Conservation (phyloP, 2,329 filamentous ascomycete genomes). For the Aureobasidium melanogenum region DNA sequence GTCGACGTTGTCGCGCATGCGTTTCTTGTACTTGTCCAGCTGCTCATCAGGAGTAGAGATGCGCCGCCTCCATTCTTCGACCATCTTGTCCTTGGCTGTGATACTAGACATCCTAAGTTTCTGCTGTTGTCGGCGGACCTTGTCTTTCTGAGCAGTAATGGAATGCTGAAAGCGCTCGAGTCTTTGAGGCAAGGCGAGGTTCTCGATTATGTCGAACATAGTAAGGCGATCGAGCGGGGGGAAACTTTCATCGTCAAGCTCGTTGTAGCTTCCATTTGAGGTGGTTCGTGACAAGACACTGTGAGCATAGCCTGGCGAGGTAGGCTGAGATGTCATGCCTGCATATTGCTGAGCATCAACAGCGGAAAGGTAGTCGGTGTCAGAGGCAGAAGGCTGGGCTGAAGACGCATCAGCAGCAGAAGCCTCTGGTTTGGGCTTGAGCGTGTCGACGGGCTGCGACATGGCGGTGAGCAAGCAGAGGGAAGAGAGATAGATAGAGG, state of each 20-base stretch:
- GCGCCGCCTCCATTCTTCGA: constrained; percentile 84
- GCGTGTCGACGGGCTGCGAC: constrained; percentile 17
- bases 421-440: constrained; percentile 14
- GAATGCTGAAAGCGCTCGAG: constrained; percentile 84
- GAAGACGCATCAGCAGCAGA: constrained; percentile 6
- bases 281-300: constrained; percentile 54
- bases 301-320: constrained; percentile 34
- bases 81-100: constrained; percentile 76
- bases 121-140: constrained; percentile 73
- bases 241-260: constrained; percentile 67
- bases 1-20: constrained; percentile 84
- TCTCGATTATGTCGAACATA: constrained; percentile 89
- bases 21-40: constrained; percentile 78
- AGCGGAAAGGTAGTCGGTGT: constrained; percentile 28
- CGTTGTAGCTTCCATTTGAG: constrained; percentile 13
- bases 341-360: constrained; percentile 23
- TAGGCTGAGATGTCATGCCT: constrained; percentile 21
- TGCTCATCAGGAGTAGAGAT: constrained; percentile 85
- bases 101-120: constrained; percentile 67
- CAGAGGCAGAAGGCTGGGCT: background rate
- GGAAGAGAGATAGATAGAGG: background rate
- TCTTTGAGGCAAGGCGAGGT: constrained; percentile 78
- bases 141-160: constrained; percentile 73
- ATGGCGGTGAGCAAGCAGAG: constrained; percentile 7
- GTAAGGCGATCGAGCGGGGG: constrained; percentile 83